Conservation (phyloP, 164 flowering plant genomes). For the Chimonanthus praecox region DNA sequence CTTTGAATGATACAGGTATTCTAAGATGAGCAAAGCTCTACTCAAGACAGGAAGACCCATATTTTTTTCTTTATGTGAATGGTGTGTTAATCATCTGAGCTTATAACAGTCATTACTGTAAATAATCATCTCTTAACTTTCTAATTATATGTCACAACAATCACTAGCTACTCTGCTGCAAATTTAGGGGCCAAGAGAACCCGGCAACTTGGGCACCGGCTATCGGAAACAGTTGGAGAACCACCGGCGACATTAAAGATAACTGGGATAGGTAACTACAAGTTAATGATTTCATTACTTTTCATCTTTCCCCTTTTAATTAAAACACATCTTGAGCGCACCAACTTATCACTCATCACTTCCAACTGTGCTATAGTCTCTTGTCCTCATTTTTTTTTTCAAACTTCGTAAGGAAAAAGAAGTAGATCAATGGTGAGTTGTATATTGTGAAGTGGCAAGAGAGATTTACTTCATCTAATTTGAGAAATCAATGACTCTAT, state of each 20-base stretch:
- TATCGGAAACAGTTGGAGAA: constrained; percentile 78
- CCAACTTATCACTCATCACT: too few species aligned
- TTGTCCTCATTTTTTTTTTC: too few species aligned
- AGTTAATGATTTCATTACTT: too few species aligned
- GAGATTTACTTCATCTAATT: too few species aligned
- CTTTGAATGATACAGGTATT: constrained; percentile 34
- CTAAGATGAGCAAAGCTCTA: constrained; percentile 60
- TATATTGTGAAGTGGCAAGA: not conserved
- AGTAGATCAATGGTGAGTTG: not conserved
- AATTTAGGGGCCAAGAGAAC: constrained; percentile 57
- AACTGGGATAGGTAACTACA: constrained; percentile 48
- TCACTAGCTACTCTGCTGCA: not conserved
- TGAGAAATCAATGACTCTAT: too few species aligned
- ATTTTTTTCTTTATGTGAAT: constrained; percentile 70
- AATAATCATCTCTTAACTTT: not conserved
- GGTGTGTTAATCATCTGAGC: constrained; percentile 30
- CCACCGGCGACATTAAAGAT: constrained; percentile 66
- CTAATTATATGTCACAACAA: not conserved
- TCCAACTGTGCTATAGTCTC: too few species aligned
- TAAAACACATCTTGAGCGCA: too few species aligned
- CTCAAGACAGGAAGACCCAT: constrained; percentile 55
- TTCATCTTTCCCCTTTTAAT: too few species aligned
- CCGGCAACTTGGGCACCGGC: constrained; percentile 72
- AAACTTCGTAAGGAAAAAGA: not conserved
- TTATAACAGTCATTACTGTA: not conserved